Base-by-base conservation (phyloP, 805 yeast genomes). In the Suhomyces emberorum region DNA sequence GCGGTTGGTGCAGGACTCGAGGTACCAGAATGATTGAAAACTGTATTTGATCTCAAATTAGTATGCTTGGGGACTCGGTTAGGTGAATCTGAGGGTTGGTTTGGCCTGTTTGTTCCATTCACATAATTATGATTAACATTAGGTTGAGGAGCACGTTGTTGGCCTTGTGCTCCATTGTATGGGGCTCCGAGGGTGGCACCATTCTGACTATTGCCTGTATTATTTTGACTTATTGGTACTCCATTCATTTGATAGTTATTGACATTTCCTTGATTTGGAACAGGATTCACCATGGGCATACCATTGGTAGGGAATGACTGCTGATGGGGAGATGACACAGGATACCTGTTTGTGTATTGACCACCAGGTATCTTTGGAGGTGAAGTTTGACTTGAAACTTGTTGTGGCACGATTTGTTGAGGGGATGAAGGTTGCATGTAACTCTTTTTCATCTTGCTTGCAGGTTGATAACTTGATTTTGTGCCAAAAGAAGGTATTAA, bases 401-500 rank as follows among this genome's bases (percentile, higher is more conserved):
- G 26, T n/a, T 23, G 26, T 23, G 26, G 26, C n/a, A n/a, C n/a
- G n/a, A n/a, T n/a, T n/a, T n/a, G n/a, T n/a, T n/a, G n/a, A 20
- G 23, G 10, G 7, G 22, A 15, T 11, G 26, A 8, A 7, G 22
- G 37, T 3, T 27, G 20, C 12, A 24, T 15, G 17, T 21, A 15
- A n/a, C 15, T n/a, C 41, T 58, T 59, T 28, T 59, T 61, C n/a
- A 62, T 45, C 12, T 61, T 50, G 2, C 67, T 57, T 12, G 67
- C 59, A 1, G 68, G 65, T 34, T 53, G 60, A 37, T 62, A 63
- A 16, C 55, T 35, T 19, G 58, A 51, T 32, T 61, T 63, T 9
- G 47, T 43, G 0, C 59, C 56, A 10, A 63, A 32, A 0, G 64
- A 39, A 1, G 70, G 70, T 10, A 64, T 51, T 18, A 65, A 50